These are phyloP conservation scores for Colletotrichum sublineola DNA, from an alignment of 2,329 filamentous ascomycete species.

Conservation along the genomic window DNA sequence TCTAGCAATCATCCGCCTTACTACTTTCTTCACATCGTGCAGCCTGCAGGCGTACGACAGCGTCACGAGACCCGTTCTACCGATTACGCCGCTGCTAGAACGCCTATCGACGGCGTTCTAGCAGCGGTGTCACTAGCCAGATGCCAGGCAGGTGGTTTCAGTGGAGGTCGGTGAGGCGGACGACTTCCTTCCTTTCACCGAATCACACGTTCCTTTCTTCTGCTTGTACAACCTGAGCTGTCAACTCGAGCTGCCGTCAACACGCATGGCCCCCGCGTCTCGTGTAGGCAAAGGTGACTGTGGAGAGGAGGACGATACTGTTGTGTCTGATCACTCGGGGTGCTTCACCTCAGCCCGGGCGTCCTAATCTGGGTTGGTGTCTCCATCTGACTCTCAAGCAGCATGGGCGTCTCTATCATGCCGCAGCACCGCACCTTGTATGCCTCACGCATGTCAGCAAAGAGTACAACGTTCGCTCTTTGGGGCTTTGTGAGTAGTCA, in stretches of 20 bases:
- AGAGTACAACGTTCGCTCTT: slow-evolving; percentile 11
- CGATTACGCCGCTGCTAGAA: slow-evolving; percentile 6
- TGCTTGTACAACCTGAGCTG: slow-evolving; percentile 36
- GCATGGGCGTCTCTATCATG: not conserved
- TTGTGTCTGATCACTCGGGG: slow-evolving; percentile 27
- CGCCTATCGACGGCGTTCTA: slow-evolving; percentile 15
- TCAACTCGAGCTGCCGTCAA: slow-evolving; percentile 30
- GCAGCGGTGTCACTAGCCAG: not conserved
- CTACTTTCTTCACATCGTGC: slow-evolving; percentile 38
- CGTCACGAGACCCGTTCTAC: slow-evolving; percentile 30
- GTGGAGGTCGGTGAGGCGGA: slow-evolving; percentile 37
- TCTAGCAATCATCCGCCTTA: slow-evolving; percentile 39
- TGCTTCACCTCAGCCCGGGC: slow-evolving; percentile 13
- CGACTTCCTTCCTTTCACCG: slow-evolving; percentile 28
- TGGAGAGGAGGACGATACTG: slow-evolving; percentile 1
- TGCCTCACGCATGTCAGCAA: slow-evolving; percentile 37
- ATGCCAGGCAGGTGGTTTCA: slow-evolving; percentile 1
- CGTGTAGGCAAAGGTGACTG: slow-evolving; percentile 30
- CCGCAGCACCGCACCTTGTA: not conserved
- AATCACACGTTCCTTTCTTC: slow-evolving; percentile 31
- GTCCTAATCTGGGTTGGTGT: not conserved
- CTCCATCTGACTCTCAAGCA: not conserved
- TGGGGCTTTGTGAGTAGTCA: slow-evolving; percentile 36
- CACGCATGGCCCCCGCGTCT: slow-evolving; percentile 38
- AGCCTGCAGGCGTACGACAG: slow-evolving; percentile 31